Conservation (phyloP, 345 rosid species). For the Stellera chamaejasme region DNA sequence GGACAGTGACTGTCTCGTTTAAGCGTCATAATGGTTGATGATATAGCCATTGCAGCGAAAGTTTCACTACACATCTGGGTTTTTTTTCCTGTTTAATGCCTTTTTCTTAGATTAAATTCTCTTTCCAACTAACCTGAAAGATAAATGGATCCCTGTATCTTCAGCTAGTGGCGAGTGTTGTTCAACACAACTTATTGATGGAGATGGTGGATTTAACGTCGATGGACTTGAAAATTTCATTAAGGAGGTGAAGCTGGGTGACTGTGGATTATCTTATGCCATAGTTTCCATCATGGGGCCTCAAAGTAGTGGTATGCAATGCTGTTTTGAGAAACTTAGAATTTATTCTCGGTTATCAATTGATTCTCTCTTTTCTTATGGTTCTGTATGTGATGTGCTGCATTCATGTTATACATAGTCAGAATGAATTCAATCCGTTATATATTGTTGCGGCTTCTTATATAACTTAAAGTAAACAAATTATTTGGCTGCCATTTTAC, state of each 20-base stretch:
- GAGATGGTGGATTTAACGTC: conserved; percentile 73
- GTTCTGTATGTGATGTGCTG: neutral
- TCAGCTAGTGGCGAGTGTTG: conserved; percentile 44
- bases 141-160: conserved; percentile 4
- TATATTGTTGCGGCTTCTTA: too few species aligned
- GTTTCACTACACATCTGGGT: too few species aligned
- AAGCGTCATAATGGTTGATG: too few species aligned
- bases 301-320: conserved; percentile 87
- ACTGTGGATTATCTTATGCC: conserved; percentile 92
- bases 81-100: too few species aligned
- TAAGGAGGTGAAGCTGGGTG: conserved; percentile 63
- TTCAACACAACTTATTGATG: conserved; percentile 92
- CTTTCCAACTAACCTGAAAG: conserved; percentile 5
- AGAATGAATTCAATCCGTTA: too few species aligned
- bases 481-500: too few species aligned
- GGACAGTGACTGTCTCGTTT: too few species aligned
- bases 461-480: too few species aligned
- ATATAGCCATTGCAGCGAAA: too few species aligned
- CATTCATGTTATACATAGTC: neutral
- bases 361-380: conserved; percentile 3
- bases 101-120: conserved; percentile 16
- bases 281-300: conserved; percentile 99
- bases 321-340: conserved; percentile 4
- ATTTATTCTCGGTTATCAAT: conserved; percentile 5
- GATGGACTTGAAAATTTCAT: conserved; percentile 64